Evolutionary conservation across 257 asterid species (phyloP), one percentile per base, ranked within the genome.

Genomic region (Nicotiana otophora): DNA sequence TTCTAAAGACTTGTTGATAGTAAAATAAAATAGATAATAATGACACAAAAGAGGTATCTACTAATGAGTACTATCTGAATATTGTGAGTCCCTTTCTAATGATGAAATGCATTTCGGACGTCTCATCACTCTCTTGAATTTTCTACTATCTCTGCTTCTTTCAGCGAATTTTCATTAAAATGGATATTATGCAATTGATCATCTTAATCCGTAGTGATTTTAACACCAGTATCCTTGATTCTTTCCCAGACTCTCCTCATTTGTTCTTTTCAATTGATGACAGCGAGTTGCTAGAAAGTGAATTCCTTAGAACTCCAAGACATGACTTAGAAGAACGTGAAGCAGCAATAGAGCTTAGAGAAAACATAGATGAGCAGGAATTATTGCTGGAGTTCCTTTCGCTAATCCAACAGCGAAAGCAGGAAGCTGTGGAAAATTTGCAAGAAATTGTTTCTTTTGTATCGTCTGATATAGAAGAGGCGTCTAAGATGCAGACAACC

Each of bases 231-330:
- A 75, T 51, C 26, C 63, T 51, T 26, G 42, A 75, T 14, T 51
- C 63, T 51, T 75, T 48, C 46, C 28, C 63, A 14, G 16, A 51
- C 46, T 65, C 28, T 82, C 82, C 89, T 86, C 81, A 83, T 77
- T 30, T 54, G 20, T 82, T 34, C 61, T 68, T 23, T 64, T 66
- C 20, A 53, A 30, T 82, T 76, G 84, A 76, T 51, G 72, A 69
- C 91, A 96, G 99, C 64, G 98, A 92, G 82, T 85, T 96, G 87
- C 70, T 94, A 93, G 92, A 93, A 90, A 94, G 99, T 85, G 98
- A 93, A 78, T 96, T 96, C 84, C 88, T 96, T 68, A 94, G 86
- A 77, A 93, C 90, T 82, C 97, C 97, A 17, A 93, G 92, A 88
- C 89, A 86, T n/a, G 92, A 89, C 78, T 83, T 95, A 76, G 94